phyloP scores from a whole-genome alignment of 768 basidiomycete genomes.

The Grammothele lineata region DNA sequence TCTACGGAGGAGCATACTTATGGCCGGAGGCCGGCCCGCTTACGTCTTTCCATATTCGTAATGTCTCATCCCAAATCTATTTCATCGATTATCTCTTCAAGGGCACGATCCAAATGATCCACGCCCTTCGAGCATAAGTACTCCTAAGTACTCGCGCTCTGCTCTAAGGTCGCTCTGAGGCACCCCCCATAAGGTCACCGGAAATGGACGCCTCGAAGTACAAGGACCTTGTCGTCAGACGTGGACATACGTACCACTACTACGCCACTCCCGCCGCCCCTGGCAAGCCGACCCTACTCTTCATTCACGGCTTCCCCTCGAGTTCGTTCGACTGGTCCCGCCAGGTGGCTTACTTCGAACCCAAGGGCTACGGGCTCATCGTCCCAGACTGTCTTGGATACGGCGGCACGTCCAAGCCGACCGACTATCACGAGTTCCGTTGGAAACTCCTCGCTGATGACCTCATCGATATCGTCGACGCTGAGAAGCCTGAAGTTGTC shows the following conservation, averaged over 20 bases:
- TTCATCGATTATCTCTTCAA: no score
- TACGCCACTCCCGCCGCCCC: conserved; percentile 22
- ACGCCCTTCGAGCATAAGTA: no score
- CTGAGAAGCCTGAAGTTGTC: conserved; percentile 23
- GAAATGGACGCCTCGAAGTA: conserved; percentile 24
- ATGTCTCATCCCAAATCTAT: no score
- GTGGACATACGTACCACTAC: conserved; percentile 36
- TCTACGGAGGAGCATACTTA: no score
- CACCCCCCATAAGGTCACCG: no score
- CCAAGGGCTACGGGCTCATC: conserved; percentile 39
- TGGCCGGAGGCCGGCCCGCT: no score
- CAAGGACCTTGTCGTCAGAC: conserved; percentile 27
- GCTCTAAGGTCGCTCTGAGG: no score
- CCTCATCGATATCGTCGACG: conserved; percentile 32
- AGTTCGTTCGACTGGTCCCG: conserved; percentile 38
- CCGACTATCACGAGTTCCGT: conserved; percentile 24
- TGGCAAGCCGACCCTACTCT: conserved; percentile 35
- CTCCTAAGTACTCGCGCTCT: no score
- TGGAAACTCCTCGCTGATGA: conserved; percentile 24
- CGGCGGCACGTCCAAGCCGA: conserved; percentile 42
- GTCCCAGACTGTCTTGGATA: conserved; percentile 45
- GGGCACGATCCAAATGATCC: no score
- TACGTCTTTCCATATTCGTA: no score
- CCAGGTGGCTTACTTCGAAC: conserved; percentile 34
- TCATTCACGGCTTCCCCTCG: conserved; percentile 44